phyloP scores from a whole-genome alignment of 345 rosid species.

The Salix viminalis region DNA sequence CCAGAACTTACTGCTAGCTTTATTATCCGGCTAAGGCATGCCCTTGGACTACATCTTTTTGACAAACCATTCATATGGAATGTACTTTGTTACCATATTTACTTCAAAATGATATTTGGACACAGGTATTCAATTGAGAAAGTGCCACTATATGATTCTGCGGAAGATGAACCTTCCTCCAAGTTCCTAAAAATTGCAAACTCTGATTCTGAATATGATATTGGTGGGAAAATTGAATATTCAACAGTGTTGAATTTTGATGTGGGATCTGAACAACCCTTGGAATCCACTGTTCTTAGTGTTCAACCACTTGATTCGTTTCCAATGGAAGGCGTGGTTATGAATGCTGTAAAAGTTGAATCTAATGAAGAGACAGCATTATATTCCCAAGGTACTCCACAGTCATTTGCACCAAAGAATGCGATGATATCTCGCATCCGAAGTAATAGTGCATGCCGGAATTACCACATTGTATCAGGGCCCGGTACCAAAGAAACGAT shows the following conservation, averaged over 20 bases:
- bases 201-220: slow-evolving; percentile 22
- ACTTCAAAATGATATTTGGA: slow-evolving; percentile 9
- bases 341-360: slow-evolving; percentile 45
- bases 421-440: slow-evolving; percentile 51
- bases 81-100: slow-evolving; percentile 8
- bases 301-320: slow-evolving; percentile 36
- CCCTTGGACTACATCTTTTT: not conserved
- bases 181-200: slow-evolving; percentile 46
- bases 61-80: not conserved
- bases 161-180: slow-evolving; percentile 78
- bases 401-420: slow-evolving; percentile 45
- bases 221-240: slow-evolving; percentile 27
- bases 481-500: slow-evolving; percentile 51
- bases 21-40: not conserved
- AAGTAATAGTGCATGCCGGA: slow-evolving; percentile 42
- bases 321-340: slow-evolving; percentile 37
- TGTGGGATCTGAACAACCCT: slow-evolving; percentile 29
- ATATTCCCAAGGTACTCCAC: slow-evolving; percentile 39
- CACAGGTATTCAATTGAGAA: slow-evolving; percentile 86
- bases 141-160: slow-evolving; percentile 87
- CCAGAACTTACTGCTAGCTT: not conserved
- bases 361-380: slow-evolving; percentile 36
- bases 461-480: slow-evolving; percentile 40
- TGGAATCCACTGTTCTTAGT: slow-evolving; percentile 37
- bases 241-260: slow-evolving; percentile 14